Evolutionary conservation across 371 early-diverging fungal species (phyloP), one percentile per base, ranked within the genome.

Genomic region (Circinella minor): DNA sequence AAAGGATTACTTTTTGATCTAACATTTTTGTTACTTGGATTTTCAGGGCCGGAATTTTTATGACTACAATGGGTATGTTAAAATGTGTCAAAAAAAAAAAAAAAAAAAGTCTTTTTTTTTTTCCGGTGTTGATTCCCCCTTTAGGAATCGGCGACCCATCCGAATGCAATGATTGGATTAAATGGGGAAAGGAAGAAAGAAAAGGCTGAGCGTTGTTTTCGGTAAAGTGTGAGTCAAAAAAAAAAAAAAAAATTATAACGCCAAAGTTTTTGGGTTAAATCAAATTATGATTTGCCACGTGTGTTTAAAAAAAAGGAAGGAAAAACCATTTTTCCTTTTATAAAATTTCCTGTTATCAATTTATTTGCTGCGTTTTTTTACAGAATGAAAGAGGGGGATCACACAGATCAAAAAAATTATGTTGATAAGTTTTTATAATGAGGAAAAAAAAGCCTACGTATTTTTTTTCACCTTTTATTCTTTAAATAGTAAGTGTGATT

Each of bases 121-220:
- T 51, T 57, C 57, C 57, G 57, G 57, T n/a, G 57, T 1, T 14
- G 1, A 4, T 17, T 51, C 1, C 51, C 51, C 51, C 51, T 13
- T 51, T 51, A 5, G 51, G 57, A 27, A 57, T 57, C 57, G 57
- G 57, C 57, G 57, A 57, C 57, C 1, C 7, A 27, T 18, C 57
- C 57, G 57, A 57, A 11, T 14, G 47, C 11, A 47, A 47, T 47
- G 47, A 47, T 9, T 47, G 47, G 47, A 15, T 47, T 15, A 47
- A 47, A 47, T 11, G 47, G 47, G 47, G 47, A 47, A 51, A n/a
- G 15, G 15, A n/a, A 51, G 51, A 5, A 15, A n/a, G 51, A 51
- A 51, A n/a, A 51, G 15, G 51, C 51, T 51, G 14, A 51, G 51
- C 51, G 15, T 15, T 43, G 43, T 43, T 43, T 43, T 11, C 43